These are phyloP conservation scores for Debaryomycetaceae sp. DNA, from an alignment of 1,139 yeast species.

Conservation along the genomic window DNA sequence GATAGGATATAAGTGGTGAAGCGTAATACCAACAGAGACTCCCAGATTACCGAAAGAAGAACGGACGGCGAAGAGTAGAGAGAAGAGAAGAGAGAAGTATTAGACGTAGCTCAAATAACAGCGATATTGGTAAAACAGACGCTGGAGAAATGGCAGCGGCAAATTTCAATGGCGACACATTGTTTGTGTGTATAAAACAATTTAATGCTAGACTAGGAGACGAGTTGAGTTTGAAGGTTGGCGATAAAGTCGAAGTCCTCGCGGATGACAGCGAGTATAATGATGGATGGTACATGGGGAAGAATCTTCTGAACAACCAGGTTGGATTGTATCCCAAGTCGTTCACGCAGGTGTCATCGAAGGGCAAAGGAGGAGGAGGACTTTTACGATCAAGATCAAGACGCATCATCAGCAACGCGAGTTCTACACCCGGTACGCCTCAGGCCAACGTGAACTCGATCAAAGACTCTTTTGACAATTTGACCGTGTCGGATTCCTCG, in stretches of 20 bases:
- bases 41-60: not conserved
- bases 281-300: constrained; percentile 98
- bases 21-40: not conserved
- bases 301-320: constrained; percentile 62
- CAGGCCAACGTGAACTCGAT: constrained; percentile 11
- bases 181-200: constrained; percentile 69
- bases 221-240: constrained; percentile 74
- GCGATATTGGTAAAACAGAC: too few relatives aligned
- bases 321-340: constrained; percentile 90
- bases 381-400: constrained; percentile 60
- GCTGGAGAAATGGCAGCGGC: not conserved
- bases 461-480: constrained; percentile 16
- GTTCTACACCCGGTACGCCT: constrained; percentile 7
- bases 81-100: not conserved
- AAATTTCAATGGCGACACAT: constrained; percentile 14
- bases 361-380: constrained; percentile 15
- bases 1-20: too few relatives aligned
- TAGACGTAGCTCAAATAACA: too few relatives aligned
- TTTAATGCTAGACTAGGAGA: constrained; percentile 86
- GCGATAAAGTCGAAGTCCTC: constrained; percentile 84
- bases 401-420: constrained; percentile 33
- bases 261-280: constrained; percentile 91
- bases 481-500: constrained; percentile 5
- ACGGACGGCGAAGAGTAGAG: not conserved
- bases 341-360: constrained; percentile 55